Evolutionary conservation across 2,329 filamentous ascomycete genomes (phyloP), one percentile per base, ranked within the genome.

Genomic region (Diaporthe velutina): DNA sequence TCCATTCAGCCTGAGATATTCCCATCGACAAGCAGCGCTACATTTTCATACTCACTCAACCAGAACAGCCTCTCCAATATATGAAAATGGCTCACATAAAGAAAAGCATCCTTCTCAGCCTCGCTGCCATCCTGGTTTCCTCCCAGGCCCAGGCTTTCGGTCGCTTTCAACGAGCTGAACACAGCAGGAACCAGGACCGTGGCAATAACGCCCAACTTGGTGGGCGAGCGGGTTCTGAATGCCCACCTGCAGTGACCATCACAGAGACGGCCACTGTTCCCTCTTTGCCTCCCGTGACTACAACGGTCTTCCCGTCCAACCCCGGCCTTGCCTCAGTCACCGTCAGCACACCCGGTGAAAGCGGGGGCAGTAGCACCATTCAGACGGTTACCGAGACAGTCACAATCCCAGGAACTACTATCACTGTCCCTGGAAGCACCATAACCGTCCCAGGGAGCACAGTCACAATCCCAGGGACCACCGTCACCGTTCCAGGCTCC

Each of bases 101-200:
- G 17, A 33, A 25, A 15, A 15, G 15, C 9, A 19, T 13, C 35
- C 45, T 64, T 33, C 48, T 64, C 19, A 25, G 25, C 19, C 42
- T 72, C 48, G 45, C 57, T 10, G 50, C 52, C 8, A 17, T 72
- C 42, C 25, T 72, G 45, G 45, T 60, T 5, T 40, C 57, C 58
- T 72, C 70, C 35, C 57, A 50, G 7, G 57, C 19, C 58, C 57
- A 64, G 7, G 70, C 70, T 17, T 54, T 55, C 19, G 70, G 70
- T 15, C 70, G 48, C 42, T 45, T 72, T 45, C 70, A 52, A 28
- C 57, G 55, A 28, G 45, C 57, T 35, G 57, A 64, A 40, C 45
- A 68, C 13, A 52, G 54, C 5, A 68, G 48, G 19, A 40, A 40
- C 48, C 22, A 40, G n/a, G 30, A 25, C 33, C 30, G 45, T 10